Percentiles rank a stretch among this genome's conserved stretches.
Conservation (phyloP, 208 protist species). For the Trichomonas gallinae region DNA sequence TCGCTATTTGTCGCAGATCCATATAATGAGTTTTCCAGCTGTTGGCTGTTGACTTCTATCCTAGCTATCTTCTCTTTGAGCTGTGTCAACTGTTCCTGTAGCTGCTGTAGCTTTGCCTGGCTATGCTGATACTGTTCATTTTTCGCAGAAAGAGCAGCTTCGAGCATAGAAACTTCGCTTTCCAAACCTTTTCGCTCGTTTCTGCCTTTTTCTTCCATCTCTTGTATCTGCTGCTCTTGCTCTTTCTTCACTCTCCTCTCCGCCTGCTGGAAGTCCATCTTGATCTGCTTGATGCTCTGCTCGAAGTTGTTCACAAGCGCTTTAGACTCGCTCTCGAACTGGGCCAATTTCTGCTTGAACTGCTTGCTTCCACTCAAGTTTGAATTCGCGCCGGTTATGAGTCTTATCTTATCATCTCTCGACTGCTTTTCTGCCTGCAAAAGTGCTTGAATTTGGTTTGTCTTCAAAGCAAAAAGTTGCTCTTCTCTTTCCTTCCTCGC, state of each 20-base stretch:
- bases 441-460: not conserved
- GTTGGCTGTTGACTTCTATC: not conserved
- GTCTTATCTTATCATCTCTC: not conserved
- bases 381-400: not conserved
- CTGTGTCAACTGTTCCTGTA: not conserved
- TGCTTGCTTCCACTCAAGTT: not conserved
- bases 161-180: not conserved
- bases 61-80: not conserved
- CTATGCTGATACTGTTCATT: not conserved
- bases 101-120: not conserved
- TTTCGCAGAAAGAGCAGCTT: not conserved
- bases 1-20: not conserved
- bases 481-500: not conserved
- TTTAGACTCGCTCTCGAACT: not conserved
- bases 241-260: not conserved
- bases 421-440: not conserved
- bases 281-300: not conserved
- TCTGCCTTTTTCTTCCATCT: not conserved
- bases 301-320: not conserved
- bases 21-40: not conserved
- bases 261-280: not conserved
- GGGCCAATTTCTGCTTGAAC: not conserved
- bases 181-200: not conserved
- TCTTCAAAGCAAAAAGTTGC: not conserved
- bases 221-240: not conserved